Evolutionary conservation across 1,139 yeast genomes (phyloP).

Genomic region (Petasospora fabianii): DNA sequence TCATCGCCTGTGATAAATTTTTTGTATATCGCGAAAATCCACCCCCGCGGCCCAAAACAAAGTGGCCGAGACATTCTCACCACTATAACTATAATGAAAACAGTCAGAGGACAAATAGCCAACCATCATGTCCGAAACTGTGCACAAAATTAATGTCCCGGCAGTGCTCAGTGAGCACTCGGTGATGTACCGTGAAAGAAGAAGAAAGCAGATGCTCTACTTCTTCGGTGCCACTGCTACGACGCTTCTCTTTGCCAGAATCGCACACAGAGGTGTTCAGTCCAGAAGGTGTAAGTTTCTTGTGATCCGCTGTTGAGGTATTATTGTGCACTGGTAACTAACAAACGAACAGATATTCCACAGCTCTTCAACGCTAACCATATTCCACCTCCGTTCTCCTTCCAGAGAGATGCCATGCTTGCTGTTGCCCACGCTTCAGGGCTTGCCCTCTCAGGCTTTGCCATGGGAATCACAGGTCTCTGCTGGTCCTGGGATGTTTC

Average conservation of each 20-base stretch:
- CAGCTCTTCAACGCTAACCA: constrained; percentile 82
- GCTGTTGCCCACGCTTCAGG: constrained; percentile 84
- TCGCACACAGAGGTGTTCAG: constrained; percentile 72
- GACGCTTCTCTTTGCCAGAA: constrained; percentile 67
- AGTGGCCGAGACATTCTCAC: no score
- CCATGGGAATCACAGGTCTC: constrained; percentile 70
- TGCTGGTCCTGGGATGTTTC: constrained; percentile 80
- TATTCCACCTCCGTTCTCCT: constrained; percentile 76
- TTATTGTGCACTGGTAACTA: background rate
- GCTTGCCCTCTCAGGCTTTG: constrained; percentile 66
- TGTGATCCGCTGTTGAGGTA: background rate
- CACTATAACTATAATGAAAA: no score
- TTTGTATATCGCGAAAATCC: background rate
- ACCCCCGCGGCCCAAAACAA: background rate
- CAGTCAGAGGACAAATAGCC: no score
- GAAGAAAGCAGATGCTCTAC: constrained; percentile 67
- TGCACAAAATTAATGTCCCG: constrained; percentile 16
- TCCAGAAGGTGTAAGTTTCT: constrained; percentile 44
- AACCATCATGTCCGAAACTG: constrained; percentile 14
- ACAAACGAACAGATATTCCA: constrained; percentile 51
- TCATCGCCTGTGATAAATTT: background rate
- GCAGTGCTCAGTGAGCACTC: constrained; percentile 15
- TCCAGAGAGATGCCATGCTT: constrained; percentile 78
- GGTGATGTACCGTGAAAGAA: constrained; percentile 36
- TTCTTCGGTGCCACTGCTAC: constrained; percentile 72